Evolutionary conservation across 1,139 yeast species (phyloP).

Genomic region (Debaryomyces sp.): DNA sequence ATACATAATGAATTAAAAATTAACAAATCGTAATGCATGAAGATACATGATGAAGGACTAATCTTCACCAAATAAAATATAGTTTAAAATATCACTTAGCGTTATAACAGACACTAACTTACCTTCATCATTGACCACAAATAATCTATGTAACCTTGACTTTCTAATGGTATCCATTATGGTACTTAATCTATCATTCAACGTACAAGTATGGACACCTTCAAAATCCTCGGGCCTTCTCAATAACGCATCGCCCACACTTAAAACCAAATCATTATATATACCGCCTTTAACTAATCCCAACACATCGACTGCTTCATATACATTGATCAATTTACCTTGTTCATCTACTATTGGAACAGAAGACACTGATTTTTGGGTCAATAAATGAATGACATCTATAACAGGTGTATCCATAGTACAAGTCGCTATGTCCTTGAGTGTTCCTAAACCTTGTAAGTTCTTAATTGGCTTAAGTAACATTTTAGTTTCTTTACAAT

Average conservation of each 20-base stretch:
- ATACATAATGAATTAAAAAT: conserved; percentile 7
- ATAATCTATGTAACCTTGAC: conserved; percentile 87
- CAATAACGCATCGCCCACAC: conserved; percentile 95
- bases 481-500: conserved; percentile 92
- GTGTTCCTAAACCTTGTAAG: conserved; percentile 62
- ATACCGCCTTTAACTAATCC: conserved; percentile 94
- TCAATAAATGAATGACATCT: conserved; percentile 84
- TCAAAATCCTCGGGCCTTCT: conserved; percentile 96
- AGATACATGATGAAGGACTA: conserved; percentile 15
- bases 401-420: conserved; percentile 92
- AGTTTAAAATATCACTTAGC: conserved; percentile 86
- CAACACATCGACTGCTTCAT: conserved; percentile 94
- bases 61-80: conserved; percentile 72
- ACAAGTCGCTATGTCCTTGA: conserved; percentile 69
- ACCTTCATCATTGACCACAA: conserved; percentile 86
- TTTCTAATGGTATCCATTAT: conserved; percentile 93
- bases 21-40: conserved; percentile 8
- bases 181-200: conserved; percentile 83
- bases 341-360: conserved; percentile 88
- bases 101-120: conserved; percentile 82
- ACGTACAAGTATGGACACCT: conserved; percentile 96
- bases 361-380: conserved; percentile 81
- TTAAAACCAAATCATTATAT: conserved; percentile 84
- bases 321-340: conserved; percentile 80
- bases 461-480: conserved; percentile 75